Percentiles rank a stretch among this genome's conserved stretches.
Conservation (phyloP, 176 grass and related monocot genomes). For the Carex parvula region DNA sequence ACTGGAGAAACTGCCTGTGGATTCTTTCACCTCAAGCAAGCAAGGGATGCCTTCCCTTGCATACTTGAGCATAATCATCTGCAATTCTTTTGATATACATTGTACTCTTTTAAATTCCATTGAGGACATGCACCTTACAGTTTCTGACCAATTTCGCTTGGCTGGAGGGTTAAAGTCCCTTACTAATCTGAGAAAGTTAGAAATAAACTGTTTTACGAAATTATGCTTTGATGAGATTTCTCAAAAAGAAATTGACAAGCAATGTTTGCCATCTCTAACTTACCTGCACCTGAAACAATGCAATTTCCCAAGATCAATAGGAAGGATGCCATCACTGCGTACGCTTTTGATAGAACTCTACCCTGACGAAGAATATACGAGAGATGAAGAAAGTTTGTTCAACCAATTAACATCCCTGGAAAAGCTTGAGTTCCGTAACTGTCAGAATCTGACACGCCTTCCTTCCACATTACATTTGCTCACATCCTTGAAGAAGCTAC, state of each 20-base stretch:
- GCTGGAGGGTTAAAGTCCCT: not conserved
- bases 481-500: slow-evolving; percentile 6
- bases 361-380: not conserved
- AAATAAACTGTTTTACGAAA: not conserved
- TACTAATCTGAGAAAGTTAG: not conserved
- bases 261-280: not conserved
- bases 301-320: not conserved
- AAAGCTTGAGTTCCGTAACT: slow-evolving; percentile 11
- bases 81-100: not conserved
- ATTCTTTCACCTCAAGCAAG: not conserved
- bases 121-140: not conserved
- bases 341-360: not conserved
- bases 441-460: not conserved
- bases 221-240: not conserved
- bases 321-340: not conserved
- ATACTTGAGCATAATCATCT: not conserved
- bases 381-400: not conserved
- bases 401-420: slow-evolving; percentile 17
- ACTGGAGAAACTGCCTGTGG: too few relatives aligned
- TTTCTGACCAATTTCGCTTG: not conserved
- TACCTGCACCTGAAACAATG: not conserved
- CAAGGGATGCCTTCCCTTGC: not conserved
- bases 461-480: not conserved
- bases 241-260: not conserved
- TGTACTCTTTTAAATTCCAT: not conserved